phyloP scores from a whole-genome alignment of 495 filamentous ascomycete genomes.

The Tuber calosporum region DNA sequence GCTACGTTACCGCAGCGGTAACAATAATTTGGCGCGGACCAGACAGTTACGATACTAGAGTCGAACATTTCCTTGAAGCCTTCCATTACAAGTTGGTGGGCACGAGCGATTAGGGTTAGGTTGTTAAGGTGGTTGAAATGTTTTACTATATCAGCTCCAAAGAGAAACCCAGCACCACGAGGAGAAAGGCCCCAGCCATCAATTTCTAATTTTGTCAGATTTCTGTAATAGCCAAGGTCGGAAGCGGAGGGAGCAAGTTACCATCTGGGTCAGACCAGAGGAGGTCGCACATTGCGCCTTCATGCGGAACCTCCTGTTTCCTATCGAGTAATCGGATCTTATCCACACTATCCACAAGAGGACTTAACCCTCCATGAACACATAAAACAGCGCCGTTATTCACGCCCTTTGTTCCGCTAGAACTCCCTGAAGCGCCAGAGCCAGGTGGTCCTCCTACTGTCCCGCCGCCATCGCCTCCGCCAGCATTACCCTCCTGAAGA shows the following conservation, averaged over 20 bases:
- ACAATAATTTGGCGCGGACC: slow-evolving; percentile 97
- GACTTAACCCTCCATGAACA: slow-evolving; percentile 88
- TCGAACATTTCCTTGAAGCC: slow-evolving; percentile 99
- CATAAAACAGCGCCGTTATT: slow-evolving; percentile 81
- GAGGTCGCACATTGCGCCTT: slow-evolving; percentile 97
- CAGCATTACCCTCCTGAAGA: slow-evolving; percentile 4
- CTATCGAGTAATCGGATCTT: slow-evolving; percentile 92
- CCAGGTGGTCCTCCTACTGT: slow-evolving; percentile 58
- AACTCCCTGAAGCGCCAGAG: slow-evolving; percentile 63
- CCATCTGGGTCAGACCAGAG: slow-evolving; percentile 91
- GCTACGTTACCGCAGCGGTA: slow-evolving; percentile 97
- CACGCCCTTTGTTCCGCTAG: slow-evolving; percentile 57
- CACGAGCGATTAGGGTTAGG: slow-evolving; percentile 81
- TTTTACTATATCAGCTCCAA: slow-evolving; percentile 93
- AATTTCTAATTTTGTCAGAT: slow-evolving; percentile 53
- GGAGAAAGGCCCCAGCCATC: slow-evolving; percentile 96
- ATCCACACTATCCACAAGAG: slow-evolving; percentile 86
- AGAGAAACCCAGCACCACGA: slow-evolving; percentile 90
- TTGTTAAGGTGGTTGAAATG: slow-evolving; percentile 91
- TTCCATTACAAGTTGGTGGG: slow-evolving; percentile 98
- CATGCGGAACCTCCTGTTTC: slow-evolving; percentile 97
- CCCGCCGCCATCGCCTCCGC: background rate
- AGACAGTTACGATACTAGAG: slow-evolving; percentile 86
- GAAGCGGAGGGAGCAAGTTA: background rate
- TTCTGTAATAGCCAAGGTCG: background rate